phyloP scores from a whole-genome alignment of 495 filamentous ascomycete species.

The Penicillium flavigenum region DNA sequence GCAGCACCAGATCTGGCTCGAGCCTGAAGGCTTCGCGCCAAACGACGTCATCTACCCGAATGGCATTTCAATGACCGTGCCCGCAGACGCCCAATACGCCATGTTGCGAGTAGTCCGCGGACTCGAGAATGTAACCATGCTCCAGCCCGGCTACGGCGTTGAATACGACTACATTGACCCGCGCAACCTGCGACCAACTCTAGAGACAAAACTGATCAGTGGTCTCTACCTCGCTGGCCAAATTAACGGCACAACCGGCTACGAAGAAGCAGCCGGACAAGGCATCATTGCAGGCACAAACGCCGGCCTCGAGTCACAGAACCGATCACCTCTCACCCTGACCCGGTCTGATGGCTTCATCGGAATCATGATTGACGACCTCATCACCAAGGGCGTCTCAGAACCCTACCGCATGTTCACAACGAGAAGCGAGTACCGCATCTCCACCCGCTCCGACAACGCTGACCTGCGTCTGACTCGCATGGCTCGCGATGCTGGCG shows the following conservation, averaged over 20 bases:
- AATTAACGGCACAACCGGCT: slow-evolving; percentile 97
- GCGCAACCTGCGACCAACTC: slow-evolving; percentile 75
- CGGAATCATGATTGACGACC: slow-evolving; percentile 98
- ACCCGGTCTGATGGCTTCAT: slow-evolving; percentile 91
- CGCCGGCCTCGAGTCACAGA: slow-evolving; percentile 75
- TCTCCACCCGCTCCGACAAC: slow-evolving; percentile 88
- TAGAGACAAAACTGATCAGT: slow-evolving; percentile 89
- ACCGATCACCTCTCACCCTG: slow-evolving; percentile 61
- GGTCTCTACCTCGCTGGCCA: slow-evolving; percentile 94
- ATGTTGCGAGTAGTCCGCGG: slow-evolving; percentile 82
- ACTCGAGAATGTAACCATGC: slow-evolving; percentile 87
- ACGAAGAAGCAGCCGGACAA: slow-evolving; percentile 95
- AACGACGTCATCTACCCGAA: slow-evolving; percentile 94
- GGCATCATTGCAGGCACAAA: slow-evolving; percentile 92
- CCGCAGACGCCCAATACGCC: slow-evolving; percentile 76
- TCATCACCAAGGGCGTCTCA: slow-evolving; percentile 94
- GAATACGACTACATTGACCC: slow-evolving; percentile 99
- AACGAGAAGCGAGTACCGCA: slow-evolving; percentile 90
- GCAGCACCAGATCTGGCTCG: slow-evolving; percentile 90
- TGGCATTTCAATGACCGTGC: slow-evolving; percentile 95
- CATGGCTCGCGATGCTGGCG: slow-evolving; percentile 71
- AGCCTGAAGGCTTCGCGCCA: slow-evolving; percentile 87
- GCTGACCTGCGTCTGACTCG: slow-evolving; percentile 85
- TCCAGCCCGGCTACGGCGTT: slow-evolving; percentile 94
- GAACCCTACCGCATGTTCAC: slow-evolving; percentile 99